Percentiles rank a stretch among this genome's conserved stretches.
phyloP scores from a whole-genome alignment of 2,329 filamentous ascomycete genomes.

The Zarea fungicola region DNA sequence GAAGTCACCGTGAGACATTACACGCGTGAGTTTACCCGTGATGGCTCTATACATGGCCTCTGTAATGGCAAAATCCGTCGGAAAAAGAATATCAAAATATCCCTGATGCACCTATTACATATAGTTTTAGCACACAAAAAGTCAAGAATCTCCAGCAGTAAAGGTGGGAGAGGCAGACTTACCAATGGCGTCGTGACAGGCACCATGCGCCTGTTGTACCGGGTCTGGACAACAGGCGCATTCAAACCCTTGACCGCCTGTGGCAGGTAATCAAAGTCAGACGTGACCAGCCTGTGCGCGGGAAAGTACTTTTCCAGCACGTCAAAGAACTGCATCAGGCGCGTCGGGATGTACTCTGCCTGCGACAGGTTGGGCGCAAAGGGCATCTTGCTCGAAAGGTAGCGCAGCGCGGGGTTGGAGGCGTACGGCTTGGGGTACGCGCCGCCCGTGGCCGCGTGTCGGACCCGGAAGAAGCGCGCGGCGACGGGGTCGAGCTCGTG shows the following conservation, averaged over 20 bases:
- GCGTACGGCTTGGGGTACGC: conserved; percentile 59
- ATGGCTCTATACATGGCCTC: conserved; percentile 90
- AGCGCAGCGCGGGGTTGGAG: conserved; percentile 50
- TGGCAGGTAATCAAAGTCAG: conserved; percentile 84
- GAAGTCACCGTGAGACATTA: conserved; percentile 85
- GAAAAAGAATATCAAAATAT: conserved; percentile 98
- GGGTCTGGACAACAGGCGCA: conserved; percentile 91
- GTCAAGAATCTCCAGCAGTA: neutral
- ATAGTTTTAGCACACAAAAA: conserved; percentile 4
- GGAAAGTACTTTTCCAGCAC: conserved; percentile 85
- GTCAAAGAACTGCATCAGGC: conserved; percentile 95
- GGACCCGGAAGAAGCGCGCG: conserved; percentile 75
- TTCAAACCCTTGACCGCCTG: conserved; percentile 81
- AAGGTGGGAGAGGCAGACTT: conserved; percentile 30
- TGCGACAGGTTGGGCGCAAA: conserved; percentile 70
- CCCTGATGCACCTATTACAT: conserved; percentile 78
- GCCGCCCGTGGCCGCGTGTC: conserved; percentile 66
- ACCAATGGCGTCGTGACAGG: conserved; percentile 88
- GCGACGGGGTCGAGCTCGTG: conserved; percentile 76
- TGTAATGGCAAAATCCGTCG: conserved; percentile 86
- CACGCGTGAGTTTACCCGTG: conserved; percentile 84
- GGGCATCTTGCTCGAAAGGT: conserved; percentile 59
- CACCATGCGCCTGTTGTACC: conserved; percentile 81
- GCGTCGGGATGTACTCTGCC: conserved; percentile 91
- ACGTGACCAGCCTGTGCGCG: conserved; percentile 78